Conservation (phyloP, 176 grass and related monocot species). For the Melocanna baccifera region DNA sequence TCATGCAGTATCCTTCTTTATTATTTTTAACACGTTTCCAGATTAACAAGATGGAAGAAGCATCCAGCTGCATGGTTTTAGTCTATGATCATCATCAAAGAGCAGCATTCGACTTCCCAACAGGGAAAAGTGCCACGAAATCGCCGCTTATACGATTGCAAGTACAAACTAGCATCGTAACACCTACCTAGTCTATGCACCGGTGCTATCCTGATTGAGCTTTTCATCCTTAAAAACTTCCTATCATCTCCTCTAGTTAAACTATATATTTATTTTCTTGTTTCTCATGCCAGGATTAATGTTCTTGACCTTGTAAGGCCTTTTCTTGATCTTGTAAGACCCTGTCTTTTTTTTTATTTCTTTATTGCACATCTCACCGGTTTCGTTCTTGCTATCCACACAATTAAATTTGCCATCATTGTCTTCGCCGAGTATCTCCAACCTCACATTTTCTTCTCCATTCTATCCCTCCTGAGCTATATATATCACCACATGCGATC, state of each 20-base stretch:
- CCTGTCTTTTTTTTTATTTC: neutral
- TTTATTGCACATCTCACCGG: rapidly evolving
- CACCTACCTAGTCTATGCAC: neutral
- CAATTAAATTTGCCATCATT: neutral
- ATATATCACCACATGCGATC: neutral
- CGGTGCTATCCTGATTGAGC: constrained; percentile 45
- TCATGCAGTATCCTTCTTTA: neutral
- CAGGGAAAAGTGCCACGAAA: neutral
- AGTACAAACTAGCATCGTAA: neutral
- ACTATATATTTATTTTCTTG: neutral
- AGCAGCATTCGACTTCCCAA: neutral
- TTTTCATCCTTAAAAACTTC: neutral
- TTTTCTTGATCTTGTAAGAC: constrained; percentile 88
- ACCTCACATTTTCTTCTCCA: neutral
- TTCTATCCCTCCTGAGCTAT: constrained; percentile 77
- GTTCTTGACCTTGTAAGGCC: constrained; percentile 82
- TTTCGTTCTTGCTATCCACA: neutral
- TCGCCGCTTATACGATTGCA: neutral
- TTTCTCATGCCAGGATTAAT: neutral
- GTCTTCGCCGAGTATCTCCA: neutral
- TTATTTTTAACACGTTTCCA: neutral
- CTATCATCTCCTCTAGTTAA: neutral
- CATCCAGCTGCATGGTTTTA: neutral
- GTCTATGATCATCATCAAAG: neutral
- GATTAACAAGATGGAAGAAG: constrained; percentile 2